Evolutionary conservation across 2,329 filamentous ascomycete genomes (phyloP), one percentile per base, ranked within the genome.

Genomic region (Teratosphaeria destructans): DNA sequence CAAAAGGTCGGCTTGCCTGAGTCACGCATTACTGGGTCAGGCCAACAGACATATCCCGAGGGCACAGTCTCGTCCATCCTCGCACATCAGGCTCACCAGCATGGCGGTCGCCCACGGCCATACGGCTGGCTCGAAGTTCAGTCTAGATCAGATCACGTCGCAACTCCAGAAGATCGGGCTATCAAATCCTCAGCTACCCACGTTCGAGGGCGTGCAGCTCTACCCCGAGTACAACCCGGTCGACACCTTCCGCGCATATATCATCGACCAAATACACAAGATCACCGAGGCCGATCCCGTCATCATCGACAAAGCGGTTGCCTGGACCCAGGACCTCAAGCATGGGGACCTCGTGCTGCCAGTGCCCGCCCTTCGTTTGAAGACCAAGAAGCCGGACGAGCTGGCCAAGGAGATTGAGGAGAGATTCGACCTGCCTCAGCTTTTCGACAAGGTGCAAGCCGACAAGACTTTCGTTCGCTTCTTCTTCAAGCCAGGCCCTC

Each of bases 271-370:
- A 55, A 77, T 95, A 49, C 77, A 83, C 37, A 77, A 83, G 23
- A 81, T 90, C 61, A 89, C 87, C 2, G 87, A 86, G 26, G 86
- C 90, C 32, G 86, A 89, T 60, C 73, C 80, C 37, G 78, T 81
- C 58, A 84, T 90, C 67, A 86, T 95, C 71, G 91, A 89, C 75
- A 83, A 84, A 29, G 84, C 85, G 43, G 77, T 95, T 52, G 83
- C 88, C 76, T 93, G 89, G 88, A 93, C 90, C 5, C 79, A 84
- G 63, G 84, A 86, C 43, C 79, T 91, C 26, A 90, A 94, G 65
- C 90, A 92, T 78, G 90, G 90, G 55, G 90, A 95, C 74, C 76
- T 95, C 66, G 82, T 89, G 57, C 76, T 95, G 54, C 86, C 90
- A 8, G 84, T 90, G 8, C 88, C 90, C 16, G 88, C 89, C n/a